Evolutionary conservation across 352 stramenopile species (phyloP), one percentile per base, ranked within the genome.

Genomic region (Plasmopara muralis): DNA sequence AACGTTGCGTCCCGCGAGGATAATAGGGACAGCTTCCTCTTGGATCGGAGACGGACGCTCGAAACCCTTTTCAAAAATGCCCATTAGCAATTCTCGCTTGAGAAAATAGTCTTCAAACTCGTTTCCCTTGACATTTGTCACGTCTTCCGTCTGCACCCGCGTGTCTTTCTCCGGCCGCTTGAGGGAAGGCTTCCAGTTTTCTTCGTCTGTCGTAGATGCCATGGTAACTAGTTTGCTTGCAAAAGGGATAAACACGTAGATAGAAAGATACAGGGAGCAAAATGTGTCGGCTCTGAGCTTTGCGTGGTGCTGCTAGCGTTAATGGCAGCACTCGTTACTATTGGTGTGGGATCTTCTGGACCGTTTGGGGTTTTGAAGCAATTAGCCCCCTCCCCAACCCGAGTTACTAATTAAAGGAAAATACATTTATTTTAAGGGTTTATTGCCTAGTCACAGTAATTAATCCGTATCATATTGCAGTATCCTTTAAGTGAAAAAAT

Each of bases 71-170:
- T 99, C 96, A 58, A 99, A 99, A 70, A 99, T 99, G 48, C 96
- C 97, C 95, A 98, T 99, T 20, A 99, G 74, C 47, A 99, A 79
- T 60, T 99, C 96, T 47, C 95, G 83, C 77, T 99, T 99, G 50
- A 99, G 82, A 62, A 98, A 98, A 70, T 99, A 99, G 70, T 99
- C 96, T 84, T 99, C 96, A 76, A 99, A 99, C 45, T 99, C 96
- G 63, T 98, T 97, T 64, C 97, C 96, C 66, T 99, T 99, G 44
- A 98, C 98, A 66, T 98, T 96, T 44, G 96, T 99, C 58, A 99
- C 96, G 77, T 99, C 96, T 72, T 95, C 87, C 31, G 87, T 96
- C 61, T 95, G 84, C 64, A 95, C 72, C 58, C 87, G 85, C 60
- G 80, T 95, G 64, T 96, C 87, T 44, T 89, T 91, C 31, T 72